Evolutionary conservation across 805 yeast species (phyloP).

Genomic region (Saccharomycopsis fibuligera): DNA sequence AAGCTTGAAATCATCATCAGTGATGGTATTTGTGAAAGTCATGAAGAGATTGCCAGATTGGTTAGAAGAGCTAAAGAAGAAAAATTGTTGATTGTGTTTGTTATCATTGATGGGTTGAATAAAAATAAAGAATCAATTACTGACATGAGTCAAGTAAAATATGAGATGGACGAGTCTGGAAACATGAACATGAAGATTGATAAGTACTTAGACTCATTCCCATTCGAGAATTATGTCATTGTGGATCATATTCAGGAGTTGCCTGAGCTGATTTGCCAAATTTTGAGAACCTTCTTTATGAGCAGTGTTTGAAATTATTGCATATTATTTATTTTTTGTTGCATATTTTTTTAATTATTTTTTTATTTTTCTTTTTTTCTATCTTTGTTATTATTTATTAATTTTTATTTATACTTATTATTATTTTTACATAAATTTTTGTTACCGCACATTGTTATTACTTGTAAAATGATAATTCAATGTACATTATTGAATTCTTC

Average conservation of each 20-base stretch:
- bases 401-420: background rate
- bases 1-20: constrained; percentile 87
- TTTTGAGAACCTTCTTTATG: constrained; percentile 82
- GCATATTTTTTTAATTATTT: background rate
- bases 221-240: constrained; percentile 94
- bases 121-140: constrained; percentile 67
- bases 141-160: constrained; percentile 91
- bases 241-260: constrained; percentile 83
- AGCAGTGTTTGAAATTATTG: constrained; percentile 13
- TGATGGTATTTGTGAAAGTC: constrained; percentile 97
- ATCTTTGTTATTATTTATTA: no score
- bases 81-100: constrained; percentile 90
- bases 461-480: no score
- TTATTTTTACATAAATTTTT: background rate
- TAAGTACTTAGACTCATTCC: constrained; percentile 87
- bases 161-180: constrained; percentile 60
- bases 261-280: constrained; percentile 85
- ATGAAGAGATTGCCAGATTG: constrained; percentile 69
- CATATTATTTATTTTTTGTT: background rate
- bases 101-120: constrained; percentile 83
- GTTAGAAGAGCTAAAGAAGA: constrained; percentile 91
- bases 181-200: constrained; percentile 67
- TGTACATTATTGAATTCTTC: no score
- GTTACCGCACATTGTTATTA: no score
- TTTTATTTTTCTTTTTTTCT: background rate